A percentile compares a stretch with the other conserved stretches of the same genome.
Evolutionary conservation across 176 grass and related monocot genomes (phyloP).

Genomic region (Phoenix dactylifera): DNA sequence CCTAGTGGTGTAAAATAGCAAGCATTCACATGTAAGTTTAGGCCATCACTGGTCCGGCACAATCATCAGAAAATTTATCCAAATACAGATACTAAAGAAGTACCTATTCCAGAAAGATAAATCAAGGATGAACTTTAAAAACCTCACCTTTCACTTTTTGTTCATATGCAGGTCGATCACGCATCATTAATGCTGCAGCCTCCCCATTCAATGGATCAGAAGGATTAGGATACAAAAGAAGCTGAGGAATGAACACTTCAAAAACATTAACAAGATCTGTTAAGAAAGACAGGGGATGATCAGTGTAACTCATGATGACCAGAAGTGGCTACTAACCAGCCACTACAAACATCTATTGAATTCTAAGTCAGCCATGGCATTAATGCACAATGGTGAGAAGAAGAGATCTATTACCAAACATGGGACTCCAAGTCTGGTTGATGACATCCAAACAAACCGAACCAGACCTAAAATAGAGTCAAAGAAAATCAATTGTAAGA

Average conservation of each 20-base stretch:
- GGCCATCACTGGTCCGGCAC: too few relatives aligned
- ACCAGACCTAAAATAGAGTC: slow-evolving; percentile 5
- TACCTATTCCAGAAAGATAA: too few relatives aligned
- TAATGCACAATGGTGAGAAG: background rate
- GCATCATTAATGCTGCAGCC: slow-evolving; percentile 17
- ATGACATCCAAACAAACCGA: slow-evolving; percentile 23
- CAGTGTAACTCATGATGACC: background rate
- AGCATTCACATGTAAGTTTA: too few relatives aligned
- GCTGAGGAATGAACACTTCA: slow-evolving; percentile 11
- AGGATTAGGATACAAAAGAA: slow-evolving; percentile 14
- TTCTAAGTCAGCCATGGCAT: background rate
- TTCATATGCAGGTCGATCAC: slow-evolving; percentile 11
- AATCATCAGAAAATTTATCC: too few relatives aligned
- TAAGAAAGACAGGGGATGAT: background rate
- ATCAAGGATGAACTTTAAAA: background rate
- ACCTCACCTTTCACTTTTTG: slow-evolving; percentile 14
- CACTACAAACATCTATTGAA: background rate
- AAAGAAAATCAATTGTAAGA: background rate
- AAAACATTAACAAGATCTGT: slow-evolving; percentile 19
- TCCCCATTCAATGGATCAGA: slow-evolving; percentile 16
- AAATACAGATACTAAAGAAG: too few relatives aligned
- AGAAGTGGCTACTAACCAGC: background rate
- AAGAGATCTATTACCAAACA: slow-evolving; percentile 10
- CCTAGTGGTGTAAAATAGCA: too few relatives aligned
- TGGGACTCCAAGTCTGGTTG: slow-evolving; percentile 18